phyloP scores from a whole-genome alignment of 805 yeast species.

The Lachancea dasiensis region DNA sequence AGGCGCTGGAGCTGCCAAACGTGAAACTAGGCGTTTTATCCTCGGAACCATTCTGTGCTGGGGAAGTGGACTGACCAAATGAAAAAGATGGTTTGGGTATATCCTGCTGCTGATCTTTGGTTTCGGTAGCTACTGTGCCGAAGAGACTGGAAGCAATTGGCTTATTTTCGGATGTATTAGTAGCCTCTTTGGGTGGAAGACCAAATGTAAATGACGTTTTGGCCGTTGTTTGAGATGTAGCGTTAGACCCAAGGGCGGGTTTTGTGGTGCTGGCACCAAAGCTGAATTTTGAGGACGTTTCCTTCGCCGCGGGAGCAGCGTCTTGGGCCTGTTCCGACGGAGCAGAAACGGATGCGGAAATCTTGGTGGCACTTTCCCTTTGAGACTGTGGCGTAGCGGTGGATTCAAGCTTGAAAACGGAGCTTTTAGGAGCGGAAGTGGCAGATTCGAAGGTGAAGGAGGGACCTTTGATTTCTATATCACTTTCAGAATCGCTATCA shows the following conservation, averaged over 20 bases:
- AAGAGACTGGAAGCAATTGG: constrained; percentile 22
- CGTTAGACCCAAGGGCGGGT: background rate
- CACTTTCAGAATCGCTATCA: constrained; percentile 31
- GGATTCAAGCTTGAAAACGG: constrained; percentile 32
- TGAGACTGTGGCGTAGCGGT: constrained; percentile 2
- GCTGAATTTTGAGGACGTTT: constrained; percentile 18
- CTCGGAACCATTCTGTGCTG: background rate
- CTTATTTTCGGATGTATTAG: background rate
- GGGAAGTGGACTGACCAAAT: constrained; percentile 18
- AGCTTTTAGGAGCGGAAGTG: constrained; percentile 27
- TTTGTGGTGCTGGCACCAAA: constrained; percentile 16
- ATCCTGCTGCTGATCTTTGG: constrained; percentile 6
- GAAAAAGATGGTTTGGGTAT: constrained; percentile 21
- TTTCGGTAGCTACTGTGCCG: constrained; percentile 7
- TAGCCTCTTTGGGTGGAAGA: constrained; percentile 3
- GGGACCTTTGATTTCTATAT: constrained; percentile 35
- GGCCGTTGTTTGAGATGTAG: background rate
- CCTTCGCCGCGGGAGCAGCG: background rate
- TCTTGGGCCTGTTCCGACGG: no score
- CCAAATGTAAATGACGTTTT: constrained; percentile 23
- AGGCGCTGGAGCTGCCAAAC: constrained; percentile 1
- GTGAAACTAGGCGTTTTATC: constrained; percentile 19
- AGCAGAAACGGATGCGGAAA: background rate
- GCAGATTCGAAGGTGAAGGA: constrained; percentile 32
- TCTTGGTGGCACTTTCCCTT: background rate